Conservation (phyloP, 1,284 basidiomycete genomes). For the Thecaphora thlaspeos region DNA sequence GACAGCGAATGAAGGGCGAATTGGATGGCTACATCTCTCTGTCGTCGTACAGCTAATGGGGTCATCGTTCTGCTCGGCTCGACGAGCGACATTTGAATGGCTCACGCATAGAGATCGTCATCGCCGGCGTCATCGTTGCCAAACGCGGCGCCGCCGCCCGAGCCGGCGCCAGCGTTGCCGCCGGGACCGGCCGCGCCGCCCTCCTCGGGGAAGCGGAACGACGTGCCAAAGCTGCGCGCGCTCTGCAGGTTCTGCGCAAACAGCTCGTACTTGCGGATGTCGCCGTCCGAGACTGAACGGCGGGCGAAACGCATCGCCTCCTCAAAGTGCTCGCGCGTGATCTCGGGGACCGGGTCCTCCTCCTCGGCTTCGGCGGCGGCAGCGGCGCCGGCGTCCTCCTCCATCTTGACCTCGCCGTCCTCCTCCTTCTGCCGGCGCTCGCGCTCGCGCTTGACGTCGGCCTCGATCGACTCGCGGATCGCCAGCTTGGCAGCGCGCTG, state of each 20-base stretch:
- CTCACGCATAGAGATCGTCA: conserved; percentile 61
- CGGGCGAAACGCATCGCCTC: conserved; percentile 84
- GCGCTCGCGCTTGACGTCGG: conserved; percentile 77
- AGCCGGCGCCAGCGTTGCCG: conserved; percentile 58
- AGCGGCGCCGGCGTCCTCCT: conserved; percentile 64
- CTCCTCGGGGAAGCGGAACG: conserved; percentile 92
- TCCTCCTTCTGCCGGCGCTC: conserved; percentile 61
- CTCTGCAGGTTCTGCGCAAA: conserved; percentile 56
- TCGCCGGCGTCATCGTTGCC: conserved; percentile 76
- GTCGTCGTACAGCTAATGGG: no score
- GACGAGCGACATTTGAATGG: no score
- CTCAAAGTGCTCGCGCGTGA: conserved; percentile 77
- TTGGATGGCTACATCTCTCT: no score
- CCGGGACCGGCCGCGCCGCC: conserved; percentile 16
- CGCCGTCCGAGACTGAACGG: conserved; percentile 64
- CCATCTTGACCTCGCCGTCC: conserved; percentile 63
- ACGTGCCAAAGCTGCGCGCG: conserved; percentile 66
- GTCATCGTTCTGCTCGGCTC: no score
- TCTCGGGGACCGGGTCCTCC: conserved; percentile 94
- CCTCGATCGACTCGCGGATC: conserved; percentile 90
- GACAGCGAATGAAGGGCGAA: no score
- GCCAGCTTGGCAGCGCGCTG: conserved; percentile 96
- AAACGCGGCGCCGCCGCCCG: conserved; percentile 75
- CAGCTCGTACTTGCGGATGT: conserved; percentile 78
- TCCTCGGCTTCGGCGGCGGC: conserved; percentile 66